Evolutionary conservation across 345 rosid species (phyloP), one percentile per base, ranked within the genome.

Genomic region (Salix dunnii): DNA sequence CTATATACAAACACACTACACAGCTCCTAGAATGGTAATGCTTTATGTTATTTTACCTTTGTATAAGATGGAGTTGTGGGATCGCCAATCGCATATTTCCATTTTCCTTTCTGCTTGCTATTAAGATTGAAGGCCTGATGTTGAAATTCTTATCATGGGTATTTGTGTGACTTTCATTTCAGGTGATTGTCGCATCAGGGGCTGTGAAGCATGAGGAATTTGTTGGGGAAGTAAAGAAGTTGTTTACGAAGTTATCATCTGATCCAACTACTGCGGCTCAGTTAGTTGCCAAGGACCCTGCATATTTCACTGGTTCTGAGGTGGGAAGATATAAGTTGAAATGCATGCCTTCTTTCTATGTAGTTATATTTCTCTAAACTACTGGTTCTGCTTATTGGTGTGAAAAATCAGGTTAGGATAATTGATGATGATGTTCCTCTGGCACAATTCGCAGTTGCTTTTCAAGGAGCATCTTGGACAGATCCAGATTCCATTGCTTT

Each of bases 391-490:
- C 12, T 49, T 7, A 43, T 30, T 48, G 36, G 35, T 48, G 58
- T 66, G 63, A 17, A 48, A 46, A 38, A 27, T 46, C 89, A 96
- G 99, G 97, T 96, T 65, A 92, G 99, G 81, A 90, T 96, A 78
- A 86, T 92, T 77, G 90, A 96, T 81, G 99, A 96, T 62, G 97
- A 96, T 82, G 70, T 85, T 76, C 99, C 99, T 85, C 82, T 96
- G 75, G 99, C 99, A 40, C 99, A 96, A 90, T 94, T 96, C 82
- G 98, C 94, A 17, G 93, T 96, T 64, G 98, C 99, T 83, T 96
- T 92, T 79, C 90, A 85, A 62, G 99, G 99, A 84, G 97, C 99
- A 73, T 86, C 99, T 60, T 96, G 99, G 99, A 90, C 93, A 11
- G 99, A 96, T 82, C 98, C 99, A 76, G 99, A 96, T 88, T 94